phyloP scores from a whole-genome alignment of 225 moss, liverwort and hornwort genomes.

The Bryoerythrophyllum caledonicum region DNA sequence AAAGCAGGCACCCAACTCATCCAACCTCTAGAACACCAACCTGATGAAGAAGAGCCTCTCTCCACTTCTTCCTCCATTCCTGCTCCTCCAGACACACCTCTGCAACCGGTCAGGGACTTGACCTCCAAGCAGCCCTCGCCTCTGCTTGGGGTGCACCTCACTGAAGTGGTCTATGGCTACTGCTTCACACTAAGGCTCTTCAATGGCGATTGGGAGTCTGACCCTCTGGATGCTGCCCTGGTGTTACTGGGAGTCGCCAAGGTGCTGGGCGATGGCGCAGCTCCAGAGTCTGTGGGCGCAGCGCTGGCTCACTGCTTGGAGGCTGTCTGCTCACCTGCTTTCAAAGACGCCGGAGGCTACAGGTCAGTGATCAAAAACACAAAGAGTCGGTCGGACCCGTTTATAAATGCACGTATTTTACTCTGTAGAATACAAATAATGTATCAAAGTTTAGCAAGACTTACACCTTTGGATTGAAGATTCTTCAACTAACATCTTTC shows the following conservation, averaged over 20 bases:
- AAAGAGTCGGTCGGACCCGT: too few species aligned
- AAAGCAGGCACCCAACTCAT: slow-evolving; percentile 63
- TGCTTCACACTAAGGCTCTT: slow-evolving; percentile 83
- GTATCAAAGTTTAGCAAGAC: too few species aligned
- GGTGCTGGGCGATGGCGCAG: slow-evolving; percentile 63
- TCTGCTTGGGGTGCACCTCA: slow-evolving; percentile 68
- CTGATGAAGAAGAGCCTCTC: slow-evolving; percentile 17
- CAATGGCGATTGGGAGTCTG: slow-evolving; percentile 87
- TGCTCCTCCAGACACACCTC: slow-evolving; percentile 60
- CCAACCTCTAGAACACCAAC: slow-evolving; percentile 34
- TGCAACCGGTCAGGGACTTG: slow-evolving; percentile 58
- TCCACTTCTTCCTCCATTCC: slow-evolving; percentile 54
- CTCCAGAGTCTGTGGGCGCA: slow-evolving; percentile 71
- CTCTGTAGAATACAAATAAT: too few species aligned
- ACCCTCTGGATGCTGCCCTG: slow-evolving; percentile 76
- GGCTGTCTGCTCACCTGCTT: slow-evolving; percentile 73
- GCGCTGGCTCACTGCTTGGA: slow-evolving; percentile 69
- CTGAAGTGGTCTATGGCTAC: slow-evolving; percentile 72
- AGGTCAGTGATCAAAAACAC: slow-evolving; percentile 29
- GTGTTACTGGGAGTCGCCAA: slow-evolving; percentile 58
- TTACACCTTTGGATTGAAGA: too few species aligned
- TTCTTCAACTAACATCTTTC: too few species aligned
- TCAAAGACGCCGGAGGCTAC: slow-evolving; percentile 83
- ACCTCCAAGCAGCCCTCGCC: slow-evolving; percentile 75
- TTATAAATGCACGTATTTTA: too few species aligned